Base-by-base conservation (phyloP, 306 rosid species). In the Prinsepia uniflora region DNA sequence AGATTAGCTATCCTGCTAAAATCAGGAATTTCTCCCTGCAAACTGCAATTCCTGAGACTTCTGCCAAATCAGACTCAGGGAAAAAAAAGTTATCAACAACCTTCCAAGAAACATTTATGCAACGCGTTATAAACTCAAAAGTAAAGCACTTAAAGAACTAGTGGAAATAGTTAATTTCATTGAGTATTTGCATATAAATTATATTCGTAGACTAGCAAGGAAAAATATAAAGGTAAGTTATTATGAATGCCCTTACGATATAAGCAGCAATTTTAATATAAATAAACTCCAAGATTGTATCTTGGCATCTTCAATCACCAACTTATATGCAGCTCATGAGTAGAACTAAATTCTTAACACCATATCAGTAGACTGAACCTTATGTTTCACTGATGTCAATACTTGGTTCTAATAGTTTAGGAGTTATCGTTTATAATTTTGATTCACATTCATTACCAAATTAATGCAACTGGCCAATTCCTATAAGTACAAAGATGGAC, bases 1-100 rank as follows among this genome's bases (percentile, higher is more conserved):
- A 92, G 92, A n/a, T 74, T 40, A 8, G 54, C 41, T 71, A 89
- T 83, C 68, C 39, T 59, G 81, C 92, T 86, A 63, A 92, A 73
- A 83, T 92, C 87, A 78, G 85, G 96, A 87, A 92, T 48, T n/a
- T 82, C 24, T 81, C 98, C 98, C 84, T 79, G 80, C 87, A 92
- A 80, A 55, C 81, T 78, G 82, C 98, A 92, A 80, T 92, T 92
- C 82, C 95, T 87, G 14, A 92, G 89, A 84, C 96, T 88, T 76
- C 98, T 92, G 96, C 71, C 12, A 79, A 65, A 76, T 62, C 79
- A 75, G 71, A 79, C 64, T 6, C 36, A 57, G 18, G 53, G 46
- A 47, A 45, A 12, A 66, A 22, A 46, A 40, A 59, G 6, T 10
- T 46, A 24, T 74, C 41, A 69, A 68, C 63, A 45, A 39, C 42